Evolutionary conservation across 768 basidiomycete species (phyloP), one percentile per base, ranked within the genome.

Genomic region (Phaeotremella skinneri): DNA sequence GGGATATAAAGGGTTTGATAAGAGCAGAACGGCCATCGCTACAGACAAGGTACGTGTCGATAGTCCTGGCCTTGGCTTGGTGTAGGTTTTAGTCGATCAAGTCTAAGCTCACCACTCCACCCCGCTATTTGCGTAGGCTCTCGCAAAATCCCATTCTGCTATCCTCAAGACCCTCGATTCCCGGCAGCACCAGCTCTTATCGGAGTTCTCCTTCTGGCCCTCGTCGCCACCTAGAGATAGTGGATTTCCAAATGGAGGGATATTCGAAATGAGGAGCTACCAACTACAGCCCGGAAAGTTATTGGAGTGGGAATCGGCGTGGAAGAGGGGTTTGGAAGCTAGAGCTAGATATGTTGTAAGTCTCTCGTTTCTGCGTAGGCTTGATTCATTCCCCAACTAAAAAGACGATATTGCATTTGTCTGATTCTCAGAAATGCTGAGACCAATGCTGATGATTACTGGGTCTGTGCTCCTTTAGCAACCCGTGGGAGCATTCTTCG

Each of bases 271-370:
- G 68, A 83, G 96, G 68, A 85, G 83, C 34, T 99, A 99, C 78
- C 56, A 72, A 53, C 78, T 96, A 58, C 85, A 87, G 68, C 90
- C 94, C 3, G 96, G 96, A 6, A 85, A 87, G 5, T 81, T 98
- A 53, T 78, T 98, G 55, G 92, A 98, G 70, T 98, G 96, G 96
- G 96, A 98, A 74, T 82, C 85, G 55, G 83, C 90, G 61, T 98
- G 96, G 94, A 85, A 92, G 61, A 83, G 82, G 73, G 96, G 96
- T 9, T 89, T 99, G 49, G 94, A 98, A 72, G 96, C 96, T 11
- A 85, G 96, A 51, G 83, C 87, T 61, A 85, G 87, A 75, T 88
- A 88, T 70, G 87, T 94, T 2, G 78, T 55, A 84, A 84, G 57
- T 93, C 88, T 56, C 90, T 91, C 76, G 81, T 90, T 48, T 42